Evolutionary conservation across 306 rosid genomes (phyloP), one percentile per base, ranked within the genome.

Genomic region (Malus asiatica): DNA sequence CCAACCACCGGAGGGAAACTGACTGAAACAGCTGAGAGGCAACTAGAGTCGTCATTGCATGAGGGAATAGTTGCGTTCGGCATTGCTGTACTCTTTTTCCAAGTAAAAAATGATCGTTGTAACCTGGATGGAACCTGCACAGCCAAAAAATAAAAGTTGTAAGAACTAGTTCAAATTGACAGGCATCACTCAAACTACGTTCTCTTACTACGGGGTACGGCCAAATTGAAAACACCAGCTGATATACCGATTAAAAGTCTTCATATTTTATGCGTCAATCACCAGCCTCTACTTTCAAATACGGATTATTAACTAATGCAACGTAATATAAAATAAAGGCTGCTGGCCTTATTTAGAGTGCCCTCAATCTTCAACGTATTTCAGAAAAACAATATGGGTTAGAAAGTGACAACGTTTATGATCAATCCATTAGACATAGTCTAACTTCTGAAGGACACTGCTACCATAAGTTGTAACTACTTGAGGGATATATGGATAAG

Each of bases 71-170:
- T 69, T 46, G 52, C 46, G 71, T 69, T 84, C 0, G 38, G 71
- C 5, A 68, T 85, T 57, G 79, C 79, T 78, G 76, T 80, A 61
- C 83, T 78, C 80, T 67, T 89, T 76, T 79, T 90, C 92, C 91
- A 90, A 53, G 84, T 80, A 3, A 80, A 72, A 79, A 92, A 80
- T 14, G 92, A 88, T 71, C 80, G 87, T 66, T 79, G 90, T 71
- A 95, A 73, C 84, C 75, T 85, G 75, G 83, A 83, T 38, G 99
- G 97, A 69, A 87, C 90, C 99, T 95, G 90, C 71, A 78, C 80
- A 79, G 60, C 76, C 80, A 79, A 79, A 73, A 76, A 77, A 35
- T 35, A 35, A 63, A 68, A 69, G 48, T 38, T 27, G 32, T 73
- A 10, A 73, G 58, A 73, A 48, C 61, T 38, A 64, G n/a, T 30